A percentile compares a stretch with the other conserved stretches of the same genome.
These are phyloP conservation scores for Purpureocillium lavendulum DNA, from an alignment of 2,329 filamentous ascomycete genomes.

Conservation along the genomic window DNA sequence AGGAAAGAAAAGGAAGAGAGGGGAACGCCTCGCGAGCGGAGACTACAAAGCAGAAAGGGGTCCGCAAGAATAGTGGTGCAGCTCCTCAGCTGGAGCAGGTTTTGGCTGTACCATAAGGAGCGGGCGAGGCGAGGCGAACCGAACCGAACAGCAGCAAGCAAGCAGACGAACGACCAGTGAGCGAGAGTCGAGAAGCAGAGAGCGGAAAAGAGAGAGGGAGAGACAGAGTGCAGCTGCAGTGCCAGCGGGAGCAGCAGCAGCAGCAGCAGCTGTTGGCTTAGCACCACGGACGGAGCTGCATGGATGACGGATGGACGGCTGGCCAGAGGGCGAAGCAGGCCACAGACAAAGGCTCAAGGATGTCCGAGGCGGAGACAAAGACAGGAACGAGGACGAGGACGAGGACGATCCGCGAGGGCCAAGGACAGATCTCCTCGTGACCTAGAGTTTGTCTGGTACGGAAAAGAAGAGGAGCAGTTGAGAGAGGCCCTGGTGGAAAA, in stretches of 20 bases:
- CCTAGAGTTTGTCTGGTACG: background rate
- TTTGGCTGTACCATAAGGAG: conserved; percentile 4
- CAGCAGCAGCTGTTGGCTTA: too few species aligned
- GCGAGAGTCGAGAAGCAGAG: background rate
- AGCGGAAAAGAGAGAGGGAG: background rate
- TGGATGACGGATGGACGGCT: background rate
- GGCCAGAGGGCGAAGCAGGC: background rate
- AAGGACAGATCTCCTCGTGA: conserved; percentile 1
- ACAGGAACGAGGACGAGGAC: conserved; percentile 1
- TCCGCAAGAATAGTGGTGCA: too few species aligned
- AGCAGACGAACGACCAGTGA: background rate
- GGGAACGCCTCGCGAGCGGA: background rate
- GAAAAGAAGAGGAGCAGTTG: conserved; percentile 4
- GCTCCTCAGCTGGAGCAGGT: too few species aligned
- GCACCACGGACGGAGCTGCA: background rate
- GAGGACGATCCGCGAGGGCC: background rate
- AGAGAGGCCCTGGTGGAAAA: conserved; percentile 7
- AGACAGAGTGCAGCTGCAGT: background rate
- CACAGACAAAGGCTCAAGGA: background rate
- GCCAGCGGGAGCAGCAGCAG: too few species aligned
- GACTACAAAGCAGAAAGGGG: background rate
- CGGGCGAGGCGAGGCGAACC: background rate
- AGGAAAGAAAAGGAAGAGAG: background rate
- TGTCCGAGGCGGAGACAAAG: background rate
- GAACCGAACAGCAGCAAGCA: background rate